Conservation (phyloP, 2,329 filamentous ascomycete species). For the Apiospora rasikravindrae region DNA sequence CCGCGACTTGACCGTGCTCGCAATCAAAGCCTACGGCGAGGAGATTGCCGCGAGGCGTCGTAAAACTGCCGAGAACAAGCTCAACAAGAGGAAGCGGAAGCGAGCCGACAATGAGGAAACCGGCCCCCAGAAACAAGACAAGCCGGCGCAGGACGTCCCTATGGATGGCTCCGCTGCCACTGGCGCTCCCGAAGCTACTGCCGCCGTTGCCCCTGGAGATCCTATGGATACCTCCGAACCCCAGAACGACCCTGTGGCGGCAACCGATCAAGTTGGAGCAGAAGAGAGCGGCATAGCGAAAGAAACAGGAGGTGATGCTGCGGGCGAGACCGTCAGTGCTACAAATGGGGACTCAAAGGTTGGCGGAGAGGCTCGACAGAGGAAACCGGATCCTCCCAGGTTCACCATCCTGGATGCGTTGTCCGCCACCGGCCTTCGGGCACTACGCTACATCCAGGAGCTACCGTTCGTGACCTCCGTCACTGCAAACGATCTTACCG, state of each 20-base stretch:
- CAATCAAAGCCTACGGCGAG: slow-evolving; percentile 87
- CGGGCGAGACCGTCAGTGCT: slow-evolving; percentile 24
- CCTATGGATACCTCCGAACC: slow-evolving; percentile 24
- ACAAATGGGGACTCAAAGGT: slow-evolving; percentile 22
- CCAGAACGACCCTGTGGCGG: neutral
- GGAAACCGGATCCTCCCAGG: slow-evolving; percentile 41
- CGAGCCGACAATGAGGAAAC: slow-evolving; percentile 31
- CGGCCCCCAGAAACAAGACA: slow-evolving; percentile 33
- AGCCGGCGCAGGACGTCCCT: slow-evolving; percentile 25
- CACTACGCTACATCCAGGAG: slow-evolving; percentile 89
- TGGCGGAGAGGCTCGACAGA: slow-evolving; percentile 26
- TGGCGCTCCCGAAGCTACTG: neutral
- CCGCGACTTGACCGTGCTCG: slow-evolving; percentile 89
- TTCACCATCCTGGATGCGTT: slow-evolving; percentile 95
- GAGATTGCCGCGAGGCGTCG: slow-evolving; percentile 59
- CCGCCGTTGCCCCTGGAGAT: neutral
- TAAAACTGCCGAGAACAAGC: slow-evolving; percentile 47
- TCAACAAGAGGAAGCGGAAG: slow-evolving; percentile 51
- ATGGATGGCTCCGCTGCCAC: slow-evolving; percentile 18
- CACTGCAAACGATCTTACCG: slow-evolving; percentile 88
- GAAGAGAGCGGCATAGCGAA: slow-evolving; percentile 10
- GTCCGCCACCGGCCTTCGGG: slow-evolving; percentile 90
- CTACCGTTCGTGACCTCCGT: slow-evolving; percentile 82
- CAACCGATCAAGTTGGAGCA: slow-evolving; percentile 17
- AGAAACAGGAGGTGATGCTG: slow-evolving; percentile 26